Base-by-base conservation (phyloP, 345 rosid species). In the Hibiscus trionum region DNA sequence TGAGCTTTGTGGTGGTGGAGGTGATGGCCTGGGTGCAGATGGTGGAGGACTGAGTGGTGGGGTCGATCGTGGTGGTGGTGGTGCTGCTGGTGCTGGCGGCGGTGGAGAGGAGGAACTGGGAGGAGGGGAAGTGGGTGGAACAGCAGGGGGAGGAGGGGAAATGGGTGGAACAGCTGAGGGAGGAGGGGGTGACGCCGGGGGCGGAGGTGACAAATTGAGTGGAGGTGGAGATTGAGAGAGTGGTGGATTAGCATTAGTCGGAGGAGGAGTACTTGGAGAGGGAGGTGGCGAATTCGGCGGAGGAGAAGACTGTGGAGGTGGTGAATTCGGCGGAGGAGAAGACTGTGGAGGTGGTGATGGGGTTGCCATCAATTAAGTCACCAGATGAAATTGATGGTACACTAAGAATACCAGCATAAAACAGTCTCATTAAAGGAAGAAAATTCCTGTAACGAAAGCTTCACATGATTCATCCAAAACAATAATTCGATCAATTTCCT, bases 261-360 rank as follows among this genome's bases (percentile, higher is more conserved):
- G 81, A 52, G 80, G 52, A 11, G 81, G 72, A 57, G 61, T 24
- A 11, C 6, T 57, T 27, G 74, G 63, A 27, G 77, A 17, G 53
- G 82, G 86, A 33, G 80, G 74, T 6, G 84, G 58, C 6, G 82
- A 33, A 56, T 50, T 14, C 58, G 79, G 80, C 58, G 82, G n/a
- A 61, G 91, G 86, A 37, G 93, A 47, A 49, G 83, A 61, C 73
- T 71, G 65, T 49, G 96, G 91, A 61, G 96, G 21, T 68, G 88
- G 90, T 27, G 82, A 76, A 56, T 50, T 14, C 58, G 79, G 80
- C 58, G 82, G n/a, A 61, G 91, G 86, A 37, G 93, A 47, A 49
- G 83, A 61, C 73, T 71, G 65, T 49, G 96, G 91, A 61, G 96
- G 21, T 68, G 88, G 90, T 27, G 82, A 76, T 5, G 83, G 70